Percentiles rank a stretch among this genome's conserved stretches.
Evolutionary conservation across 1,139 yeast species (phyloP).

Genomic region (Debaryomyces udenii): DNA sequence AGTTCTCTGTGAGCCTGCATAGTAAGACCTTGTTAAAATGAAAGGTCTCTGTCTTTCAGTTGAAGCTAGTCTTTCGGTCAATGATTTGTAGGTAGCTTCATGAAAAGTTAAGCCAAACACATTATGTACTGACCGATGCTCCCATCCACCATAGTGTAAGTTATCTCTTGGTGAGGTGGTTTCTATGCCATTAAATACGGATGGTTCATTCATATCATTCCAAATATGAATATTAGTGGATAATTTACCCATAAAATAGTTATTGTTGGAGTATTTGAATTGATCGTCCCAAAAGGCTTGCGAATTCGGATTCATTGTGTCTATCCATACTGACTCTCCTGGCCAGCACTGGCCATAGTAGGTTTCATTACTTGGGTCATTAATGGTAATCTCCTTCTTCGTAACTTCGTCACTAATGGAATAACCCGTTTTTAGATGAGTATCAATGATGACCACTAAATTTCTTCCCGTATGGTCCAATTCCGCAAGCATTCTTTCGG

Average conservation of each 20-base stretch:
- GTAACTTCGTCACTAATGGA: slow-evolving; percentile 58
- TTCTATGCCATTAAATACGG: slow-evolving; percentile 93
- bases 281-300: slow-evolving; percentile 59
- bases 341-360: slow-evolving; percentile 98
- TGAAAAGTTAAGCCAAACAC: slow-evolving; percentile 79
- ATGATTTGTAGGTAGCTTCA: slow-evolving; percentile 73
- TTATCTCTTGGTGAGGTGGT: slow-evolving; percentile 83
- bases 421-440: slow-evolving; percentile 80
- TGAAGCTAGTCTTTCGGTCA: slow-evolving; percentile 50
- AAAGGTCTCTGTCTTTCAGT: slow-evolving; percentile 72
- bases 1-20: slow-evolving; percentile 87
- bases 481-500: slow-evolving; percentile 62
- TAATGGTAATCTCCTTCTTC: slow-evolving; percentile 38
- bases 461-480: slow-evolving; percentile 77
- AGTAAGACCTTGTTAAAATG: slow-evolving; percentile 83
- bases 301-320: slow-evolving; percentile 70
- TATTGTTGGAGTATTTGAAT: slow-evolving; percentile 24
- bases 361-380: slow-evolving; percentile 43
- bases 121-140: slow-evolving; percentile 90
- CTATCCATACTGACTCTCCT: slow-evolving; percentile 94
- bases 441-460: slow-evolving; percentile 85
- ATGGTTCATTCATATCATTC: slow-evolving; percentile 99
- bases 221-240: slow-evolving; percentile 73
- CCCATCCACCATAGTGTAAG: slow-evolving; percentile 78
- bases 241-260: slow-evolving; percentile 54